phyloP scores from a whole-genome alignment of 108 stramenopile genomes.

The Skeletonema tropicum region DNA sequence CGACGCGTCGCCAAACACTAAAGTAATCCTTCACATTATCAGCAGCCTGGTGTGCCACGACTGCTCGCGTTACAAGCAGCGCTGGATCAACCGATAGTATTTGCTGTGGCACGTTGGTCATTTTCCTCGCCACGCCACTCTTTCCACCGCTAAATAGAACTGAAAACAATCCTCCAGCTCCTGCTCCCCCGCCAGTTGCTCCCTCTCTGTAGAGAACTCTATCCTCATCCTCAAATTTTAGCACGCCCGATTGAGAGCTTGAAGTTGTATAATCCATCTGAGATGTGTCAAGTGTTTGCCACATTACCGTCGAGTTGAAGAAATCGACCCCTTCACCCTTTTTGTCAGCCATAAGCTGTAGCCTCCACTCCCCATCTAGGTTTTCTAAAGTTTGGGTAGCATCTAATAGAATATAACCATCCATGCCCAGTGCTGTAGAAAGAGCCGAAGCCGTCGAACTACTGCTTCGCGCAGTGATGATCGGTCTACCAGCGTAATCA shows the following conservation, averaged over 20 bases:
- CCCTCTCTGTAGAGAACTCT: slow-evolving; percentile 57
- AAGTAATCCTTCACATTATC: slow-evolving; percentile 80
- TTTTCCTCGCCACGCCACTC: slow-evolving; percentile 46
- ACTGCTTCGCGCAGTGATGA: slow-evolving; percentile 15
- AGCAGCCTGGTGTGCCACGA: slow-evolving; percentile 32
- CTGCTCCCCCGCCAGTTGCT: neutral
- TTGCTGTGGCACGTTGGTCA: slow-evolving; percentile 68
- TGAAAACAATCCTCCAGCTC: slow-evolving; percentile 40
- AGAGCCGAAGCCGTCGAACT: slow-evolving; percentile 19
- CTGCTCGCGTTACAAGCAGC: slow-evolving; percentile 66
- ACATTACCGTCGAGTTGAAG: slow-evolving; percentile 73
- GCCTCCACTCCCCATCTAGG: slow-evolving; percentile 75
- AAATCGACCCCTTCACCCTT: slow-evolving; percentile 83
- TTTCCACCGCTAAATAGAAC: slow-evolving; percentile 45
- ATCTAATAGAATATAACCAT: slow-evolving; percentile 68
- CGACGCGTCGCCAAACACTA: slow-evolving; percentile 78
- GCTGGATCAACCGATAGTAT: slow-evolving; percentile 78
- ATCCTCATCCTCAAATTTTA: slow-evolving; percentile 52
- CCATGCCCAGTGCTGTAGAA: slow-evolving; percentile 38
- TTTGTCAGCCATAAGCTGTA: slow-evolving; percentile 84
- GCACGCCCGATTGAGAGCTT: slow-evolving; percentile 51
- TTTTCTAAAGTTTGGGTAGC: slow-evolving; percentile 67
- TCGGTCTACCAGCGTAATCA: slow-evolving; percentile 46
- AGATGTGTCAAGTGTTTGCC: slow-evolving; percentile 62
- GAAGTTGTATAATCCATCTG: slow-evolving; percentile 55